Evolutionary conservation across 805 yeast genomes (phyloP), one percentile per base, ranked within the genome.

Genomic region (Candida parachauliodes): DNA sequence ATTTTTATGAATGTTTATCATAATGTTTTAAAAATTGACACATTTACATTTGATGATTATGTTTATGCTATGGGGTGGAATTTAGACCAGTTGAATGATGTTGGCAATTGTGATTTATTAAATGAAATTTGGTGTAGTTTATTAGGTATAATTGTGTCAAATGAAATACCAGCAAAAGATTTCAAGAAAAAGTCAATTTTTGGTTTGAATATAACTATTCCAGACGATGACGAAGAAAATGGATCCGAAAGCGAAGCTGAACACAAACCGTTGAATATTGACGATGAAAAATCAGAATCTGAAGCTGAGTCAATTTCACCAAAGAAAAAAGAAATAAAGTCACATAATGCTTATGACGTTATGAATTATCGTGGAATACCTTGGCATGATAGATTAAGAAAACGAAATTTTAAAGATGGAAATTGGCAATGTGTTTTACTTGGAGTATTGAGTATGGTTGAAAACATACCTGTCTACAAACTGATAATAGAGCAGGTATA

Each of bases 301-400:
- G 43, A 40, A 34, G 33, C 37, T 22, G 34, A 41, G 21, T 32
- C 33, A 7, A 34, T n/a, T n/a, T 10, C 40, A 22, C 40, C 27
- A 34, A 49, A 42, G 28, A 43, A 17, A 28, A 18, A 28, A 9
- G 18, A 28, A 9, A 23, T 34, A 12, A 28, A 3, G n/a, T 55
- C 46, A 24, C 74, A 62, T 45, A 72, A 72, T 44, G 81, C 79
- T 0, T 67, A 69, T 43, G 48, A 59, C 1, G 60, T 65, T 3
- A 60, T 84, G 48, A 76, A 79, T 40, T 74, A 77, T 55, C 67
- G 82, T 38, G 79, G 79, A 29, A 60, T 65, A 0, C 60, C 79
- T 9, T 93, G 98, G 96, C 76, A 79, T 41, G 94, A 84, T 21
- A 68, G 94, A 28, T 67, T 91, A 14, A 73, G 80, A 10, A 80